phyloP scores from a whole-genome alignment of 179 eudicot species.

The Spinacia oleracea region DNA sequence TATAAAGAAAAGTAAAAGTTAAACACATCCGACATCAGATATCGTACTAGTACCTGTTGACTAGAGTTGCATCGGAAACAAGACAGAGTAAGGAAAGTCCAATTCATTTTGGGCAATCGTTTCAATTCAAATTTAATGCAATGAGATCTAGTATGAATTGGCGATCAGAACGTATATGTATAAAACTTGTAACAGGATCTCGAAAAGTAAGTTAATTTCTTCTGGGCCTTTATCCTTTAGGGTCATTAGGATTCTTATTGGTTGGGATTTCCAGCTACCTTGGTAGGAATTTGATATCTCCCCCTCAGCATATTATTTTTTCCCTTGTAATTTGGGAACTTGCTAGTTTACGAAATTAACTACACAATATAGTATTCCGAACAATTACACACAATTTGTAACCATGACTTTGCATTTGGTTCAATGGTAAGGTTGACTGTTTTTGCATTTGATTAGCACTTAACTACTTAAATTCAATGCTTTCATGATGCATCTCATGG shows the following conservation, averaged over 20 bases:
- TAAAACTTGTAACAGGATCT: too few species aligned
- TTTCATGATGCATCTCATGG: slow-evolving; percentile 11
- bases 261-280: too few species aligned
- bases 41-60: too few species aligned
- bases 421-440: neutral
- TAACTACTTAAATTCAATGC: slow-evolving; percentile 4
- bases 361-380: too few species aligned
- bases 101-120: neutral
- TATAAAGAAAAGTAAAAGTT: too few species aligned
- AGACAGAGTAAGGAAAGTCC: neutral
- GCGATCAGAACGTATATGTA: neutral
- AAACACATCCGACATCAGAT: too few species aligned
- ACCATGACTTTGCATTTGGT: slow-evolving; percentile 8
- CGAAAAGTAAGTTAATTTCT: too few species aligned
- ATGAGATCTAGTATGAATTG: neutral
- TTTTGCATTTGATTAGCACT: neutral
- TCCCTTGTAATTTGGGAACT: neutral
- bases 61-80: neutral
- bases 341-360: neutral
- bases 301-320: neutral
- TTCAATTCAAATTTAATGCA: neutral
- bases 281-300: too few species aligned
- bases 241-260: too few species aligned
- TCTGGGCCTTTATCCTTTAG: neutral
- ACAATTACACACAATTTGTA: neutral